phyloP scores from a whole-genome alignment of 768 basidiomycete species.

The Gymnopilus junonius region DNA sequence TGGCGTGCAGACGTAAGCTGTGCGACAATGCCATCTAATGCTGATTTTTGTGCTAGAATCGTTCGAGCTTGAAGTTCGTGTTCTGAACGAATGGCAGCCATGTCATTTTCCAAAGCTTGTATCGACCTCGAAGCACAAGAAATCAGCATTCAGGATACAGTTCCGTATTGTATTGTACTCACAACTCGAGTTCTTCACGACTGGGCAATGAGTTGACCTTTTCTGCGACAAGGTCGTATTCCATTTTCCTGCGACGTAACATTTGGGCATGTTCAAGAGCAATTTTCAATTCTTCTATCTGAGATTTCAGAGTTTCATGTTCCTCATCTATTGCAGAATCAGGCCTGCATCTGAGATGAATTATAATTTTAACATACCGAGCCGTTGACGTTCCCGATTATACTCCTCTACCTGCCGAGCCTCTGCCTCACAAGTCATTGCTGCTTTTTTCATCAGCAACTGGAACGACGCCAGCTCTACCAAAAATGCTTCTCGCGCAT shows the following conservation, averaged over 20 bases:
- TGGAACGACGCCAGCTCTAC: conserved; percentile 81
- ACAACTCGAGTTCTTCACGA: conserved; percentile 80
- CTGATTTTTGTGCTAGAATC: conserved; percentile 69
- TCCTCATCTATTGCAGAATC: conserved; percentile 59
- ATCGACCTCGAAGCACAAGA: conserved; percentile 56
- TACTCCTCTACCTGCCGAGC: conserved; percentile 86
- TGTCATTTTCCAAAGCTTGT: conserved; percentile 73
- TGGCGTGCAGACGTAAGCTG: conserved; percentile 66
- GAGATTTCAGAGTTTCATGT: conserved; percentile 63
- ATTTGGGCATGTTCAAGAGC: conserved; percentile 81
- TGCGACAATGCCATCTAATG: conserved; percentile 66
- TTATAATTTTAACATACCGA: conserved; percentile 55
- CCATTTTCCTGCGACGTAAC: conserved; percentile 77
- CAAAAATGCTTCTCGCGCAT: conserved; percentile 79
- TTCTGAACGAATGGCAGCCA: conserved; percentile 72
- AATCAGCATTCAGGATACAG: not conserved
- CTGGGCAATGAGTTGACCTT: conserved; percentile 79
- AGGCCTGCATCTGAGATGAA: conserved; percentile 3
- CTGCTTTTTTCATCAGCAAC: conserved; percentile 73
- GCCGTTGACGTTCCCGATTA: conserved; percentile 67
- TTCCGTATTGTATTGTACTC: conserved; percentile 32
- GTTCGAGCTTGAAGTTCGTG: conserved; percentile 73
- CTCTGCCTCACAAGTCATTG: conserved; percentile 87
- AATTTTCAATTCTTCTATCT: conserved; percentile 80
- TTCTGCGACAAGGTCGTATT: conserved; percentile 85